Evolutionary conservation across 257 asterid species (phyloP), one percentile per base, ranked within the genome.

Genomic region (Ophiorrhiza pumila): DNA sequence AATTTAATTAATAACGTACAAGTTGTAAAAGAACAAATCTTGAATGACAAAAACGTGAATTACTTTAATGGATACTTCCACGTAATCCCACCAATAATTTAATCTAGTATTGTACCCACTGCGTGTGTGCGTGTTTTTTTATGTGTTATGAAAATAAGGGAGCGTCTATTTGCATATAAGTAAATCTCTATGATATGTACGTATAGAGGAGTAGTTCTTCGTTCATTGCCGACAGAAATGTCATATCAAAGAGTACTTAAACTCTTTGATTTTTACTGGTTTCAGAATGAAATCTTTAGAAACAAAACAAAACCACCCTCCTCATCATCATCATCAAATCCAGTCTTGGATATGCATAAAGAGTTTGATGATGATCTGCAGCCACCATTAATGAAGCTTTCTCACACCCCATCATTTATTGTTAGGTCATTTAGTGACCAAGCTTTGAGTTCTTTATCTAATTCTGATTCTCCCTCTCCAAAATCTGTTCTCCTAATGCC

Each of bases 381-480:
- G 1, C 57, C 37, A 5, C 31, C 32, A 29, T 25, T 50, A 47
- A 68, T 75, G 43, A 85, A 77, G 77, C 82, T 85, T 78, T 75
- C 76, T 49, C 71, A 62, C 15, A 39, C 71, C 62, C 73, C 86
- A 71, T 79, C 85, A 62, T 72, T 60, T n/a, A 79, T 88, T 27
- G 77, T 78, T 25, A 87, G 85, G 79, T 88, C 92, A 20, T 45
- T 73, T 53, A 85, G 92, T 77, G 95, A 86, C 49, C 86, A 84
- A 37, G 68, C 68, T 58, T 76, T 90, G 65, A 81, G 78, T 83
- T 80, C 87, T 10, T 22, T 6, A 5, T 2, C 73, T 3, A 50
- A 52, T 69, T 75, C 72, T 3, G 73, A 63, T 29, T 71, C 79
- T 3, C 56, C 84, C 14, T 86, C 91, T 43, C 91, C 96, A 3